These are phyloP conservation scores for Acanthamoeba royreba DNA, from an alignment of 208 protist species.

Conservation along the genomic window DNA sequence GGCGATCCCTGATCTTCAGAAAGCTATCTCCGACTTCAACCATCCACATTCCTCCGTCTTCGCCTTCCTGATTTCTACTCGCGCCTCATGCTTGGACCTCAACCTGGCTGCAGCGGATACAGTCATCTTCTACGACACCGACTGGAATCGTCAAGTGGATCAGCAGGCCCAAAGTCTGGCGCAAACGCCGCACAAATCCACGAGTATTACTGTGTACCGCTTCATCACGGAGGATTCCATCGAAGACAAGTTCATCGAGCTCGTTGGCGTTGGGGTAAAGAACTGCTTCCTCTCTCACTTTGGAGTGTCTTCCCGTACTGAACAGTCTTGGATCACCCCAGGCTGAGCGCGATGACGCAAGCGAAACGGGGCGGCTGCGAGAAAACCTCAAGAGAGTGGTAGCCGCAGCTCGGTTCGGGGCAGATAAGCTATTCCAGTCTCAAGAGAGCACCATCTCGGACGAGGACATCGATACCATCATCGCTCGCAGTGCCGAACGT, in stretches of 20 bases:
- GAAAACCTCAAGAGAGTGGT: conserved; percentile 88
- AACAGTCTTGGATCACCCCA: no score
- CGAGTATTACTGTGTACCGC: conserved; percentile 94
- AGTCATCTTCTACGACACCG: conserved; percentile 99
- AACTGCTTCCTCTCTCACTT: not conserved
- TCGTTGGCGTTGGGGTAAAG: conserved; percentile 68
- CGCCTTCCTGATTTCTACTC: conserved; percentile 96
- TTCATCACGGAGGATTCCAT: conserved; percentile 93
- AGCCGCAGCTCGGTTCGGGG: conserved; percentile 96
- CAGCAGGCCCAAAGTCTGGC: conserved; percentile 95
- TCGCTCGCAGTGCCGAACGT: conserved; percentile 87
- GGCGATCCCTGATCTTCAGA: conserved; percentile 85
- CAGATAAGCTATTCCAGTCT: conserved; percentile 94
- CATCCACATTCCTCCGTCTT: conserved; percentile 86
- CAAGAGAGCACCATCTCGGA: conserved; percentile 84
- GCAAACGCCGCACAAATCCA: conserved; percentile 97
- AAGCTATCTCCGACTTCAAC: conserved; percentile 93
- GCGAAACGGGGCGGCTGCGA: not conserved
- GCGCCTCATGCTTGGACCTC: conserved; percentile 95
- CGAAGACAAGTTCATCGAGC: conserved; percentile 94
- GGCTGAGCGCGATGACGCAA: no score
- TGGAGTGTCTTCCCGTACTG: not conserved
- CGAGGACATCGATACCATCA: conserved; percentile 97
- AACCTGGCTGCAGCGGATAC: conserved; percentile 98
- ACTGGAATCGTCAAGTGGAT: conserved; percentile 99